Base-by-base conservation (phyloP, 2,329 filamentous ascomycete species). In the Aspergillus pseudoviridinutans region DNA sequence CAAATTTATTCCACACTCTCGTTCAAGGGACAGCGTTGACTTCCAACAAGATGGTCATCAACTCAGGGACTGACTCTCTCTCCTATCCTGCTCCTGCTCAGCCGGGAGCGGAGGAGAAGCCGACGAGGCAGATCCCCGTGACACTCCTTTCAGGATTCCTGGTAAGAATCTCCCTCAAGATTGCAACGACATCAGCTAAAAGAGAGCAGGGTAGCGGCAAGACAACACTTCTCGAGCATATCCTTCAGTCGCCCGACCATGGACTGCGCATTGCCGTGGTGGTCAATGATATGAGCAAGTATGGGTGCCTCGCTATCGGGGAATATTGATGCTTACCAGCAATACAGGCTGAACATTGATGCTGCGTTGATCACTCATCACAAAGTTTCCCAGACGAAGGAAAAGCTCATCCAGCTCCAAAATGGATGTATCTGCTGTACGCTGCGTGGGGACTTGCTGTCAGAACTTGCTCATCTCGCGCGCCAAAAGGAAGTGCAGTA, bases 371-470 rank as follows among this genome's bases (percentile, higher is more conserved):
- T 88, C 49, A 81, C 81, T 17, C 76, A 83, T 1, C 80, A 85
- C 64, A 80, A 79, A 25, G 72, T 87, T 38, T 82, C 81, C 2
- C 80, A 83, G 61, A 83, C 82, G 0, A 76, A 86, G 42, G 85
- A 88, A 61, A 87, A 88, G 61, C 78, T 89, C 32, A 84, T 89
- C 17, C 82, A 86, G 9, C 79, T 90, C 55, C 86, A 89, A 65
- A 90, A 89, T 60, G 87, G 88, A 9, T 91, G 88, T 62, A 91
- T 91, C 65, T 91, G 88, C 76, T 91, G 88, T 64, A 91, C 87
- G 0, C 78, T 91, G 0, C 84, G 88, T 3, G 87, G 87, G 1
- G 88, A 91, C 56, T 73, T 91, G 1, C 79, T 91, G 0, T 84
- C 88, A 58, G 88, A 91, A 68, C 80, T 91, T 0, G 87, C 87